phyloP scores from a whole-genome alignment of 1,284 basidiomycete genomes.

The Rhodotorula sp. region DNA sequence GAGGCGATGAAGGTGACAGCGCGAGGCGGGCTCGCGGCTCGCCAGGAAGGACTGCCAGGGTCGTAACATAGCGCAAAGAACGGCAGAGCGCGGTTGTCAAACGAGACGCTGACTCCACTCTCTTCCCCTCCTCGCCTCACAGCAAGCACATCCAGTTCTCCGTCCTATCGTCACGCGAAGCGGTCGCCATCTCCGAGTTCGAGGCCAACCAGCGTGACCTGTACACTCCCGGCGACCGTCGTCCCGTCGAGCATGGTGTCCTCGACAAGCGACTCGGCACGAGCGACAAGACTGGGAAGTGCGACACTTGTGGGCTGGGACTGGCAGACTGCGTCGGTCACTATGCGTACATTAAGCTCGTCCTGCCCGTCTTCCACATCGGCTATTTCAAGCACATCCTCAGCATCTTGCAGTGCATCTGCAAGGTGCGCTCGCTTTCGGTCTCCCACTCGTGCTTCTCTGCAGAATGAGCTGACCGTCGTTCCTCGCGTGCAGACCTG shows the following conservation, averaged over 20 bases:
- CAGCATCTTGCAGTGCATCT: constrained; percentile 88
- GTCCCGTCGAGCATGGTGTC: constrained; percentile 86
- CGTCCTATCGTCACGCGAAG: constrained; percentile 84
- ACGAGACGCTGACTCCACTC: constrained; percentile 11
- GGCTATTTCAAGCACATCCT: constrained; percentile 95
- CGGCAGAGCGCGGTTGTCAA: background rate
- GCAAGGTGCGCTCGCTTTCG: constrained; percentile 64
- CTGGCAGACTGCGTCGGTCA: constrained; percentile 93
- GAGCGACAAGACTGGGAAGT: constrained; percentile 86
- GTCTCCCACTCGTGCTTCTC: too few relatives aligned
- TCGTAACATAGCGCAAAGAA: background rate
- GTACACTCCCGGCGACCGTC: constrained; percentile 64
- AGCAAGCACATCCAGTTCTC: constrained; percentile 95
- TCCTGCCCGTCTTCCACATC: constrained; percentile 92
- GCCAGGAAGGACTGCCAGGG: too few relatives aligned
- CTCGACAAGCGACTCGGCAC: constrained; percentile 88
- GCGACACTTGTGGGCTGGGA: constrained; percentile 90
- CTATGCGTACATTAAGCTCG: constrained; percentile 77
- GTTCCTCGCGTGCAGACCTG: constrained; percentile 64
- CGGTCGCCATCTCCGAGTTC: constrained; percentile 89
- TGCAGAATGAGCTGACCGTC: background rate
- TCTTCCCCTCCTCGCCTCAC: constrained; percentile 21
- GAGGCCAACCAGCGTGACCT: constrained; percentile 88
- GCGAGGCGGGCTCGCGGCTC: too few relatives aligned
- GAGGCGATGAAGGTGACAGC: background rate